Evolutionary conservation across 345 rosid genomes (phyloP), one percentile per base, ranked within the genome.

Genomic region (Moricandia arvensis): DNA sequence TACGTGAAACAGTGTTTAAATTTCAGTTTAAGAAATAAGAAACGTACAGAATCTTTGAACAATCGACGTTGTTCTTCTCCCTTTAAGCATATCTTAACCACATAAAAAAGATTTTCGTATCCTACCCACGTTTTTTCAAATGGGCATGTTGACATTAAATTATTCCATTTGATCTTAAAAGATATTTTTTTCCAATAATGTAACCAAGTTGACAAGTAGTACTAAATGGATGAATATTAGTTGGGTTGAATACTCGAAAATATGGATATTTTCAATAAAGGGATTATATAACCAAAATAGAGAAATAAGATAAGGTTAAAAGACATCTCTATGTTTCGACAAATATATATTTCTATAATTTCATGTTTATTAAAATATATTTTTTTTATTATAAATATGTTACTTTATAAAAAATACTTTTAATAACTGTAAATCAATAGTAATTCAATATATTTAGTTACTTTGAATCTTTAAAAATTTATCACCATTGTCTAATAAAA

Each of bases 121-220:
- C 71, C 3, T 57, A 51, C 38, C 70, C 59, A 69, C 53, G 75
- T 41, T 76, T 76, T 68, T 13, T 60, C 11, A 34, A 49, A 60
- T 75, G 38, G n/a, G 38, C 74, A 75, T 75, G 79, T 75, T 68
- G 79, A 47, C 72, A 69, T 60, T n/a, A 47, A 47, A 75, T 7
- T 43, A 67, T 45, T 47, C 45, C 21, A 10, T 30, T 17, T 18
- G 58, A 41, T 59, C 60, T 41, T 49, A 15, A 10, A 59, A 45
- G 61, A 67, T 59, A 67, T 67, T 21, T 21, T 21, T 66, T 43
- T 33, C 18, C 37, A 6, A 5, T 51, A 64, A 51, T 49, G 49
- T 24, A 30, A 57, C 1, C 18, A 41, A 13, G 11, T 59, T 41
- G 24, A 6, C 18, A 41, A 13, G 38, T 59, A 57, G 24, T 57